Conservation (phyloP, 225 moss, liverwort and hornwort species). For the Lunularia cruciata region DNA sequence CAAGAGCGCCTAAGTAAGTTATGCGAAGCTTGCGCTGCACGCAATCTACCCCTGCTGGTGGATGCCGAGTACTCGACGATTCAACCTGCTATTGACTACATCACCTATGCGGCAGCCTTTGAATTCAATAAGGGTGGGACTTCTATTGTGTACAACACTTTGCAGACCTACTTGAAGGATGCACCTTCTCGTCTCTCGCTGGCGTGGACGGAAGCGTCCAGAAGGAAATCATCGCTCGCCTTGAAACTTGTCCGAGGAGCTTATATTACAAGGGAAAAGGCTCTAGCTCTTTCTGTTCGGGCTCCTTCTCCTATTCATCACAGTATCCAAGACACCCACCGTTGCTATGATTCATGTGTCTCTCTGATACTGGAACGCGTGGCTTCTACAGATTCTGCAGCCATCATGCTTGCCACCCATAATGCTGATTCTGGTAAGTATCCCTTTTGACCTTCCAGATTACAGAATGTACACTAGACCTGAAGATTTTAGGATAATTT, state of each 20-base stretch:
- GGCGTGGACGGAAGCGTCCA: conserved; percentile 52
- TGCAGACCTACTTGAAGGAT: conserved; percentile 91
- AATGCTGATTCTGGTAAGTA: conserved; percentile 72
- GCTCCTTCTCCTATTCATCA: conserved; percentile 77
- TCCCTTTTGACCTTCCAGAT: not conserved
- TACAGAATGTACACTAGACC: too few relatives aligned
- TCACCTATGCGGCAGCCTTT: conserved; percentile 54
- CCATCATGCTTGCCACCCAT: conserved; percentile 78
- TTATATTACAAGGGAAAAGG: conserved; percentile 74
- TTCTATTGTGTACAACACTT: conserved; percentile 62
- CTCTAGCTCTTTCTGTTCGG: conserved; percentile 48
- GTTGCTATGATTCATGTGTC: conserved; percentile 70
- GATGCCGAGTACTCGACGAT: conserved; percentile 83
- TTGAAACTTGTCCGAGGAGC: conserved; percentile 95
- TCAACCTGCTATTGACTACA: conserved; percentile 90
- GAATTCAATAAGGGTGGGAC: conserved; percentile 61
- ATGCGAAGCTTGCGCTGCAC: conserved; percentile 62
- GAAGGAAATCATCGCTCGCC: conserved; percentile 64
- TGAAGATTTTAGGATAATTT: too few relatives aligned
- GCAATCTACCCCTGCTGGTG: conserved; percentile 67
- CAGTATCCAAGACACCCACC: conserved; percentile 64
- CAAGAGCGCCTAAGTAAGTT: conserved; percentile 64
- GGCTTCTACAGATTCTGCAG: conserved; percentile 48
- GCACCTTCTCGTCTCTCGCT: conserved; percentile 68
- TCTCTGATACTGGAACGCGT: conserved; percentile 73